Percentiles rank a stretch among this genome's conserved stretches.
Conservation (phyloP, 1,139 yeast genomes). For the Trichomonascaceae sp. region DNA sequence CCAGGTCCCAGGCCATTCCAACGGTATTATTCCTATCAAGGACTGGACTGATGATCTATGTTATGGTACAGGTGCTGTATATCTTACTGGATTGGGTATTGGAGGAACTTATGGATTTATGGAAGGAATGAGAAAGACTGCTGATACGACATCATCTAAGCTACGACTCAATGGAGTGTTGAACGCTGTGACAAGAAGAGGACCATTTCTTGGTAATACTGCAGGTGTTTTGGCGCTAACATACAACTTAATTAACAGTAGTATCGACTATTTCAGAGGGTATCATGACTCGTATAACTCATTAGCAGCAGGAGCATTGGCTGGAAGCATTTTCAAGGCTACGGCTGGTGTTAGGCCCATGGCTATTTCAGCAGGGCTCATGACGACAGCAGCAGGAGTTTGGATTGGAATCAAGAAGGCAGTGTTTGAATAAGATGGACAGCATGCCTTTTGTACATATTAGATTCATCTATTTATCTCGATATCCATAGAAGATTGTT, state of each 20-base stretch:
- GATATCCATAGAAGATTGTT: background rate
- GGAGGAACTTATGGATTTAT: conserved; percentile 88
- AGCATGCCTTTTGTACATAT: conserved; percentile 6
- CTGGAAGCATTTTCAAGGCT: conserved; percentile 88
- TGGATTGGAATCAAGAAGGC: conserved; percentile 81
- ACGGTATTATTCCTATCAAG: conserved; percentile 82
- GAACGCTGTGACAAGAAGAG: conserved; percentile 89
- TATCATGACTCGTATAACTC: conserved; percentile 84
- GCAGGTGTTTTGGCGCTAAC: conserved; percentile 91
- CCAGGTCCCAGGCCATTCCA: conserved; percentile 71
- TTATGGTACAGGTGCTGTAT: conserved; percentile 96
- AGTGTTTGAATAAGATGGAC: conserved; percentile 18
- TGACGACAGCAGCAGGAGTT: conserved; percentile 84
- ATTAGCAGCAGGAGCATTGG: conserved; percentile 78
- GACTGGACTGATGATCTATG: conserved; percentile 97
- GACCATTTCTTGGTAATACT: conserved; percentile 90
- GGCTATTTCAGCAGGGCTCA: conserved; percentile 78
- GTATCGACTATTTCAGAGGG: conserved; percentile 73
- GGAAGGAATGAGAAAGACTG: conserved; percentile 76
- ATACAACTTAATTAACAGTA: conserved; percentile 77
- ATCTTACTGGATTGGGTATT: conserved; percentile 67
- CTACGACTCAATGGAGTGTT: conserved; percentile 81
- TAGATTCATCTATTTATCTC: conserved; percentile 4
- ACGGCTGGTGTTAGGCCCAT: conserved; percentile 81
- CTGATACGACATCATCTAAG: conserved; percentile 65